Evolutionary conservation across 2,329 filamentous ascomycete genomes (phyloP).

Genomic region (Metarhizium rileyi): DNA sequence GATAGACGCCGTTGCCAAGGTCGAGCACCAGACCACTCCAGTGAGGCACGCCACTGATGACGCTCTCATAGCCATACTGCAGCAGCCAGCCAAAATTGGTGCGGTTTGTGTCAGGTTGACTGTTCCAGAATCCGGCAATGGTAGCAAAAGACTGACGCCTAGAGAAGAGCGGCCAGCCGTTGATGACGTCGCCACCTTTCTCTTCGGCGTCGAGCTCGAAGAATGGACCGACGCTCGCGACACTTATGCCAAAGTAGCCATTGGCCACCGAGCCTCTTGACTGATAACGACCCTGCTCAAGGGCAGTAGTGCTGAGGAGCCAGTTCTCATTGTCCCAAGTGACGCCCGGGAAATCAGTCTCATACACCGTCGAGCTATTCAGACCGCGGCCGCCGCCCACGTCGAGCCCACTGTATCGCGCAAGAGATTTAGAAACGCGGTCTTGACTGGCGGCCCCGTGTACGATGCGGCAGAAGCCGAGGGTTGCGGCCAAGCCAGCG

Average conservation of each 20-base stretch:
- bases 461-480: background rate
- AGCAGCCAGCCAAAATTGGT: slow-evolving; percentile 59
- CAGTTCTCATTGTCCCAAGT: slow-evolving; percentile 19
- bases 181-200: slow-evolving; percentile 28
- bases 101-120: slow-evolving; percentile 44
- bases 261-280: slow-evolving; percentile 20
- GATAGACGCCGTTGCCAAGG: slow-evolving; percentile 36
- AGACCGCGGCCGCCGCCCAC: background rate
- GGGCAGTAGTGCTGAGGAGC: slow-evolving; percentile 14
- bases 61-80: slow-evolving; percentile 51
- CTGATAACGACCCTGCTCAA: slow-evolving; percentile 17
- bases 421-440: slow-evolving; percentile 2
- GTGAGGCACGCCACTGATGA: slow-evolving; percentile 62
- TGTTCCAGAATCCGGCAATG: slow-evolving; percentile 57
- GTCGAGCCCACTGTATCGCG: background rate
- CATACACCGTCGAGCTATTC: slow-evolving; percentile 9
- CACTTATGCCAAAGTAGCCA: slow-evolving; percentile 19
- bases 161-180: slow-evolving; percentile 59
- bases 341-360: slow-evolving; percentile 16
- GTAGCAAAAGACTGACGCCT: slow-evolving; percentile 56
- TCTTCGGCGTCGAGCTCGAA: slow-evolving; percentile 16
- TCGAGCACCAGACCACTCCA: slow-evolving; percentile 37
- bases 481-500: background rate
- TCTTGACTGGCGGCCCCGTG: background rate
- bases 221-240: slow-evolving; percentile 18